A percentile compares a stretch with the other conserved stretches of the same genome.
Conservation (phyloP, 352 stramenopile species). For the Globisporangium orthogonon region DNA sequence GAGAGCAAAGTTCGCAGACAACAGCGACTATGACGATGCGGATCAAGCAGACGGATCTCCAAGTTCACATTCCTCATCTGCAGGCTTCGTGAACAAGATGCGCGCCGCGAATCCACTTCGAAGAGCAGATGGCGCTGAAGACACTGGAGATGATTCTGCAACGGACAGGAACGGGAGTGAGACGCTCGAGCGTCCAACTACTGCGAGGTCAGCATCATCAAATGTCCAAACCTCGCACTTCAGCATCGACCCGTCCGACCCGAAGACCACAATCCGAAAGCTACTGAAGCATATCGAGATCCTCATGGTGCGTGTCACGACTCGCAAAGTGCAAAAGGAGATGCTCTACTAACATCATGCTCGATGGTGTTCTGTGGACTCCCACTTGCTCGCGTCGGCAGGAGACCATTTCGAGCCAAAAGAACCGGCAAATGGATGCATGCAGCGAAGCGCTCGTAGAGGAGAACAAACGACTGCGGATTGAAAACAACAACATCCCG, state of each 20-base stretch:
- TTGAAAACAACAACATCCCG: slow-evolving; percentile 85
- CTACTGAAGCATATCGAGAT: slow-evolving; percentile 82
- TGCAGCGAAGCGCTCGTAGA: slow-evolving; percentile 42
- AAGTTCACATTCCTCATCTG: neutral
- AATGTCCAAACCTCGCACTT: slow-evolving; percentile 45
- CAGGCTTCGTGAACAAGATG: slow-evolving; percentile 57
- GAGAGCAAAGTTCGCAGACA: slow-evolving; percentile 9
- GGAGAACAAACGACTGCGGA: slow-evolving; percentile 59
- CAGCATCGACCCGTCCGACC: slow-evolving; percentile 70
- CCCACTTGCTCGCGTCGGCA: slow-evolving; percentile 5
- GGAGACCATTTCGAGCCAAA: slow-evolving; percentile 53
- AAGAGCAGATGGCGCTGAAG: neutral
- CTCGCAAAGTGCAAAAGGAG: no score
- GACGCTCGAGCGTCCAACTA: slow-evolving; percentile 12
- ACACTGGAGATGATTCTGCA: neutral
- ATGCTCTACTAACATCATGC: neutral
- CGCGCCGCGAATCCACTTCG: slow-evolving; percentile 34
- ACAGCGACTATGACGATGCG: slow-evolving; percentile 1
- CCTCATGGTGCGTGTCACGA: slow-evolving; percentile 36
- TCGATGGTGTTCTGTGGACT: neutral
- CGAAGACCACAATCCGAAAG: slow-evolving; percentile 75
- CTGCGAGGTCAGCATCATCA: slow-evolving; percentile 7
- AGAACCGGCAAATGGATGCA: slow-evolving; percentile 42
- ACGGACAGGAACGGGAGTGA: neutral
- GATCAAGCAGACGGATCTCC: neutral